Conservation (phyloP, 2,329 filamentous ascomycete genomes). For the Alternaria sp. region DNA sequence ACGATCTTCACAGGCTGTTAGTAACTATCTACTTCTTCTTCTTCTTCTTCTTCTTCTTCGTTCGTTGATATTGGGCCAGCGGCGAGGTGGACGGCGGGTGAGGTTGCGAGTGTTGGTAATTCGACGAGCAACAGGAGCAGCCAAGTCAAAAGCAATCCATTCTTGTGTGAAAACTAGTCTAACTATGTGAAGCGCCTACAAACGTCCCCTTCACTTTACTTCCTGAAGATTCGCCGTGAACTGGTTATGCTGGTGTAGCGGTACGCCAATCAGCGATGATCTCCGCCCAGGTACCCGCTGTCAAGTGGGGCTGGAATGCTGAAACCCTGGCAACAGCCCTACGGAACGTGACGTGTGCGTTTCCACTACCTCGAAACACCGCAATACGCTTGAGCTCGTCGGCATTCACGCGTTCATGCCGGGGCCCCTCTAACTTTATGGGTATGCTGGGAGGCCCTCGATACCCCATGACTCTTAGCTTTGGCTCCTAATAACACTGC, state of each 20-base stretch:
- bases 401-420: constrained; percentile 1
- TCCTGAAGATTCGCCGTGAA: constrained; percentile 10
- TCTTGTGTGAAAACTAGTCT: neutral
- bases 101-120: neutral
- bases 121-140: neutral
- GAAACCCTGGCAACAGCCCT: constrained; percentile 19
- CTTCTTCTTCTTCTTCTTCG: neutral
- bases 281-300: constrained; percentile 16
- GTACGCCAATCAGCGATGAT: constrained; percentile 18
- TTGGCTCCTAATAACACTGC: neutral
- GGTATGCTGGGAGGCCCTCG: neutral
- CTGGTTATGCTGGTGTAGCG: constrained; percentile 4
- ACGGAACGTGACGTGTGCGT: constrained; percentile 19
- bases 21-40: neutral
- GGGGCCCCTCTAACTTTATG: neutral
- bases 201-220: constrained; percentile 11
- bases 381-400: constrained; percentile 3
- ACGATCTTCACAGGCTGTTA: constrained; percentile 2
- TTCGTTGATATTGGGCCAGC: neutral
- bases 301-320: constrained; percentile 21
- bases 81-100: neutral
- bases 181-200: neutral
- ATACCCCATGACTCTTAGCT: neutral
- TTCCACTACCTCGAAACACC: constrained; percentile 14
- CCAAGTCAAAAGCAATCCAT: constrained; percentile 5